These are phyloP conservation scores for Sicyos baderoa DNA, from an alignment of 306 rosid species.

Conservation along the genomic window DNA sequence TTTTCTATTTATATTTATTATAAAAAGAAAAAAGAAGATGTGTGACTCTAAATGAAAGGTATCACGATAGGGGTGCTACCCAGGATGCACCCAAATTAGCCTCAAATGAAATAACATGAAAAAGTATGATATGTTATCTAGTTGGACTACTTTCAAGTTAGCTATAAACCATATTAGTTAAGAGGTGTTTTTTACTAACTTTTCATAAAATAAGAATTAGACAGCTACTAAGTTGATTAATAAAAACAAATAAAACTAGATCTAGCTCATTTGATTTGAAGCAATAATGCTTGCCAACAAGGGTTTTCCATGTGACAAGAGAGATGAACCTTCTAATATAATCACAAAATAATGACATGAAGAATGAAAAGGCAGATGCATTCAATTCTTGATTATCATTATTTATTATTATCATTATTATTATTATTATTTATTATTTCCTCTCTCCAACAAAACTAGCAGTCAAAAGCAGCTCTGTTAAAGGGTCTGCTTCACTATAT, in stretches of 20 bases:
- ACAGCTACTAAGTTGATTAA: not conserved
- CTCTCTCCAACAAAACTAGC: not conserved
- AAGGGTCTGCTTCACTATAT: slow-evolving; percentile 5
- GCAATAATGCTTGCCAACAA: not conserved
- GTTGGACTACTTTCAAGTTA: not conserved
- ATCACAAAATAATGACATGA: not conserved
- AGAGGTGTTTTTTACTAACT: not conserved
- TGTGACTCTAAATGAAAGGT: too few species aligned
- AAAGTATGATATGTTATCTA: not conserved
- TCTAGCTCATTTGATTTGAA: not conserved
- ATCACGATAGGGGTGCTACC: too few species aligned
- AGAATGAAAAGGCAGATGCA: slow-evolving; percentile 10
- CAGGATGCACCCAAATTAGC: too few species aligned
- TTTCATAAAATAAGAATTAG: not conserved
- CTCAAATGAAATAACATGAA: too few species aligned
- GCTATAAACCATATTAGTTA: not conserved
- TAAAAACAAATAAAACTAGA: slow-evolving; percentile 5
- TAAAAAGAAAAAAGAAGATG: too few species aligned
- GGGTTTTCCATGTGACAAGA: slow-evolving; percentile 11
- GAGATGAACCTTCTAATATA: slow-evolving; percentile 4
- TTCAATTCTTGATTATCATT: slow-evolving; percentile 5
- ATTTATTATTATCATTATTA: too few species aligned
- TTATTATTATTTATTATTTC: too few species aligned
- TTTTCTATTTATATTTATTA: too few species aligned
- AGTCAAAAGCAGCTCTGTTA: slow-evolving; percentile 15